A percentile compares a stretch with the other conserved stretches of the same genome.
Conservation (phyloP, 2,329 filamentous ascomycete genomes). For the Aspergillus puulaauensis region DNA sequence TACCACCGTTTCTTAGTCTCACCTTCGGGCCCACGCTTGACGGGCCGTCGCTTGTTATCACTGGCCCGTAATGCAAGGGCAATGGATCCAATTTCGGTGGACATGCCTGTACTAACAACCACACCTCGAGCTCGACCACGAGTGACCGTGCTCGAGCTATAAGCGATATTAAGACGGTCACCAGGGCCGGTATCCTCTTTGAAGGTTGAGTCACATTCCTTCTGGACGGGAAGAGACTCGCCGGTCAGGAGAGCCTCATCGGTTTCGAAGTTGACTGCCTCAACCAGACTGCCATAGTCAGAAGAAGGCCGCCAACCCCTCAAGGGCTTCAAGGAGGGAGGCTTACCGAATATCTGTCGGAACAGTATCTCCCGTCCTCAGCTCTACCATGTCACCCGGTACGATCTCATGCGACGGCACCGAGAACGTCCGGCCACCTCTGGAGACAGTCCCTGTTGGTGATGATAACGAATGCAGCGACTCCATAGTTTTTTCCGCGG, state of each 20-base stretch:
- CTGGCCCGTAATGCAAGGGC: conserved; percentile 62
- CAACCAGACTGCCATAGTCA: conserved; percentile 49
- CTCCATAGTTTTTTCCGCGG: conserved; percentile 63
- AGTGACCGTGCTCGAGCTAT: conserved; percentile 62
- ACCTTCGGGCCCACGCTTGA: conserved; percentile 53
- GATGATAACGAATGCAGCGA: conserved; percentile 57
- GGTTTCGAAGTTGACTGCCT: conserved; percentile 71
- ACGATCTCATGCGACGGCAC: conserved; percentile 60
- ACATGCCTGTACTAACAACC: conserved; percentile 62
- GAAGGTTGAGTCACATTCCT: conserved; percentile 50
- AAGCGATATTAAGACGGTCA: conserved; percentile 62
- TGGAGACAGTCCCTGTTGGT: conserved; percentile 57
- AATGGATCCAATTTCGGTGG: conserved; percentile 65
- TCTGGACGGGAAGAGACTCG: conserved; percentile 60
- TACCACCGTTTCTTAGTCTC: conserved; percentile 55
- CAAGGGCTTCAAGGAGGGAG: too few species aligned
- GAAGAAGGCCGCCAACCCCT: too few species aligned
- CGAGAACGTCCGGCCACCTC: conserved; percentile 56
- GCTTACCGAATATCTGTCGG: conserved; percentile 59
- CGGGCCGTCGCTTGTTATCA: conserved; percentile 51
- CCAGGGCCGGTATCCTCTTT: conserved; percentile 55
- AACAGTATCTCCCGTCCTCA: conserved; percentile 61
- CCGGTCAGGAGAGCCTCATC: conserved; percentile 67
- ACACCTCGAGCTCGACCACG: conserved; percentile 61
- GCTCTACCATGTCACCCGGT: conserved; percentile 57